Percentiles rank a stretch among this genome's conserved stretches.
Evolutionary conservation across 192 early-diverging fungal species (phyloP).

Genomic region (Martensiomyces pterosporus): DNA sequence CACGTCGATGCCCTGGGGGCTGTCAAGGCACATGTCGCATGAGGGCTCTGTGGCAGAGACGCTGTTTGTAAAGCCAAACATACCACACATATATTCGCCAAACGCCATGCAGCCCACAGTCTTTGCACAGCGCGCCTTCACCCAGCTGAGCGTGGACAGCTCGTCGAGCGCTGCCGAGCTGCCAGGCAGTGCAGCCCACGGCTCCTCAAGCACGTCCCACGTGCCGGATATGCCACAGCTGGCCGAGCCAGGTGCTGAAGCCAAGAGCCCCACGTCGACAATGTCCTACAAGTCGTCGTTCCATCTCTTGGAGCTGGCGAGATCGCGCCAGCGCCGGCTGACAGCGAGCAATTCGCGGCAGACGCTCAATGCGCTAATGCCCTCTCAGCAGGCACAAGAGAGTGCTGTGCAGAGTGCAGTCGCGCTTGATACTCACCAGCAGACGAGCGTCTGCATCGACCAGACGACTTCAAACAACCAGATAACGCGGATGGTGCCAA

Average conservation of each 20-base stretch:
- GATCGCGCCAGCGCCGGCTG: conserved; percentile 39
- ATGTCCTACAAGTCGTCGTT: conserved; percentile 50
- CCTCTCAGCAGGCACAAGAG: conserved; percentile 6
- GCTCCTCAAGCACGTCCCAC: neutral
- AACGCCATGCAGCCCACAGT: too few species aligned
- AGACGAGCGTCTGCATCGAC: conserved; percentile 25
- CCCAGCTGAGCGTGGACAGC: neutral
- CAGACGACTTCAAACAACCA: conserved; percentile 24
- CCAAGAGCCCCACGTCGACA: conserved; percentile 20
- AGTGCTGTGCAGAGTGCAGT: neutral
- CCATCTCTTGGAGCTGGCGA: conserved; percentile 40
- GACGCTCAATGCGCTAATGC: conserved; percentile 7
- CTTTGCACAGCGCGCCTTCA: neutral
- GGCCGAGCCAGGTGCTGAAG: conserved; percentile 5
- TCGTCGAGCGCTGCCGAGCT: neutral
- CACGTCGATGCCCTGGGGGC: conserved; percentile 41
- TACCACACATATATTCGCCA: too few species aligned
- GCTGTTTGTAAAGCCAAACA: too few species aligned
- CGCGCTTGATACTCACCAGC: conserved; percentile 26
- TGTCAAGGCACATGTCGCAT: conserved; percentile 5
- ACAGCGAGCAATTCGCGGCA: conserved; percentile 41
- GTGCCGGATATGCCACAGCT: neutral
- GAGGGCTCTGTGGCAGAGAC: conserved; percentile 1
- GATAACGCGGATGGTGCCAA: conserved; percentile 32
- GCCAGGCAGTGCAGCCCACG: neutral